Base-by-base conservation (phyloP, 495 filamentous ascomycete genomes). In the Penicillium ochrochloron region DNA sequence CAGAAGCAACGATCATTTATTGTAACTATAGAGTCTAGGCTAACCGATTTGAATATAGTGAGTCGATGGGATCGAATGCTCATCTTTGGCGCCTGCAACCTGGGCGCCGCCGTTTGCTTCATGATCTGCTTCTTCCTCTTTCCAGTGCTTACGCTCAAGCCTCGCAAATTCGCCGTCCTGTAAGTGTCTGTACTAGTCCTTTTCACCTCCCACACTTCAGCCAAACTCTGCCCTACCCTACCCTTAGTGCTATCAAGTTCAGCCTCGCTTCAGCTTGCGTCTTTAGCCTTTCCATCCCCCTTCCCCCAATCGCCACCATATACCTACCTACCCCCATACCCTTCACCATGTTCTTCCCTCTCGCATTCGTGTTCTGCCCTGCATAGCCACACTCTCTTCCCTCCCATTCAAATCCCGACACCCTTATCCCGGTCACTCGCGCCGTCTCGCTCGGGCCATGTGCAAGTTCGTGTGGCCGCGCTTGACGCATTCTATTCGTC, bases 51-150 rank as follows among this genome's bases (percentile, higher is more conserved):
- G 48, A 66, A 59, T 65, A 77, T 76, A 99, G 95, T 99, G 82
- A 97, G 92, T 76, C 87, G 95, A 75, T 98, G 95, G 95, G 95
- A 99, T 78, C 91, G 95, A 55, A 77, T 98, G 73, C 82, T 99
- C 70, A 86, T 97, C 60, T 99, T 98, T 74, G 89, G 84, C 59
- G 93, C 88, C 69, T 96, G 96, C 82, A 97, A 97, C 73, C 74
- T 97, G 66, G 94, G 90, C 57, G 94, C 95, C 57, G 83, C 91
- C 63, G 92, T 90, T 59, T 93, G 96, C 81, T 99, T 99, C 79
- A 85, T 95, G 63, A 84, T 95, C 68, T 96, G 92, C 82, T 96
- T 98, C 80, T 86, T 86, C 72, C 82, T 99, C 34, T 93, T 95
- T 79, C 93, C 93, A 29, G 80, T 94, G 54, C 82, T 95, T 62